Evolutionary conservation across 1,284 basidiomycete species (phyloP), one percentile per base, ranked within the genome.

Genomic region (Volvariella surrecta): DNA sequence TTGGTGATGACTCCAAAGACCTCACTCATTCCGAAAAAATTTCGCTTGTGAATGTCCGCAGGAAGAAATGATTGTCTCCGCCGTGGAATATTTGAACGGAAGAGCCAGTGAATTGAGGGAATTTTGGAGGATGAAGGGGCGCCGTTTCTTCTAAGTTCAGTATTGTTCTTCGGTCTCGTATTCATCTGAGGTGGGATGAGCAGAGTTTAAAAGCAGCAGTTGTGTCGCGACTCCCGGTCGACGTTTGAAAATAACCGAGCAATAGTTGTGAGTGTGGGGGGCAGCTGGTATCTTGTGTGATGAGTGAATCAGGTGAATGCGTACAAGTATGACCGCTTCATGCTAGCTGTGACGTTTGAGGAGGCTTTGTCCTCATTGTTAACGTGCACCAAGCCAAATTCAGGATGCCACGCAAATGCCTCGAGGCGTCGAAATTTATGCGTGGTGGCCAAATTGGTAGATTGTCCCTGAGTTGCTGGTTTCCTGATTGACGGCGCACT

Each of bases 1-100:
- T 84, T 89, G n/a, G 80, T 66, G 16, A 90, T 58, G 13, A 89
- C 87, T 15, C 74, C 71, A 32, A 89, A 60, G 46, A 89, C 77
- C 50, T 89, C 86, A 43, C 82, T 75, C 63, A 89, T 70, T 16
- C 87, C 85, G 51, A 89, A 89, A 53, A 88, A 76, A 50, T 79
- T 79, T 44, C 83, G 68, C 53, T 76, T 78, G 53, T 75, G 75
- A 42, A 75, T 62, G 55, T 79, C 74, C 32, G 67, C 55, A 10
- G 76, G 73, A 48, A 80, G 63, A 44, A 71, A 74, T 43, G 76
- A 79, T 45, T 70, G 71, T 46, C 79, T 67, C 54, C 73, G 68
- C 44, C 76, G 72, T 51, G 82, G 79, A 43, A 84, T 74, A 59
- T 82, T 85, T 48, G 74, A 78, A 52, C 79, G 71, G 57, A 84